Base-by-base conservation (phyloP, 2,329 filamentous ascomycete species). In the Cadophora malorum region DNA sequence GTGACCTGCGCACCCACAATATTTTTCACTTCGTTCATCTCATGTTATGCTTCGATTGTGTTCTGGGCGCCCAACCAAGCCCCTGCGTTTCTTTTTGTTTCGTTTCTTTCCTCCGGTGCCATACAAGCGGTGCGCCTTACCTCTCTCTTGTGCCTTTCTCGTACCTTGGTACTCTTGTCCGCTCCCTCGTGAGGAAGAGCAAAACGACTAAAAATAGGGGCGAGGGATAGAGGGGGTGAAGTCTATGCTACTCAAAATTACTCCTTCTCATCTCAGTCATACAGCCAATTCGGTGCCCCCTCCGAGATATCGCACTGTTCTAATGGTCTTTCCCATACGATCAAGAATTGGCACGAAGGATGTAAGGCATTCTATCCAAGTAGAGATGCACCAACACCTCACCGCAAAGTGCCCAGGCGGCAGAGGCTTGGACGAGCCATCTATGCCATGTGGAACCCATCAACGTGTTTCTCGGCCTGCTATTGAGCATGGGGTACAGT, bases 341-440 rank as follows among this genome's bases (percentile, higher is more conserved):
- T 45, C 41, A 45, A 58, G 38, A 38, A 23, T 58, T 58, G 33
- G 55, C 55, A 58, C 38, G 55, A 23, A 59, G 35, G 56, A 41
- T 41, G 33, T 19, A 59, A 59, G 56, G 35, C 21, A 59, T 16
- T 19, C 21, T 59, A n/a, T 35, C 56, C 21, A 14, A 12, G 56
- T 33, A 41, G 45, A 38, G 33, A 38, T 41, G 21, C 6, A 41
- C 35, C 56, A 38, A 59, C n/a, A 49, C 45, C 21, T 49, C n/a
- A 49, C 19, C 21, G n/a, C 33, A 59, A 41, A 59, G 21, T 59
- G 56, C 56, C 33, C n/a, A 49, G 45, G 45, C n/a, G 45, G 45
- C 45, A 55, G 16, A 55, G 52, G 52, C 52, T 33, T 31, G 52
- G 52, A 55, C 14, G 35, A 10, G 7, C 35, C 35, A 45, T 59